Evolutionary conservation across 2,329 filamentous ascomycete genomes (phyloP), one percentile per base, ranked within the genome.

Genomic region (Phyllachora maydis): DNA sequence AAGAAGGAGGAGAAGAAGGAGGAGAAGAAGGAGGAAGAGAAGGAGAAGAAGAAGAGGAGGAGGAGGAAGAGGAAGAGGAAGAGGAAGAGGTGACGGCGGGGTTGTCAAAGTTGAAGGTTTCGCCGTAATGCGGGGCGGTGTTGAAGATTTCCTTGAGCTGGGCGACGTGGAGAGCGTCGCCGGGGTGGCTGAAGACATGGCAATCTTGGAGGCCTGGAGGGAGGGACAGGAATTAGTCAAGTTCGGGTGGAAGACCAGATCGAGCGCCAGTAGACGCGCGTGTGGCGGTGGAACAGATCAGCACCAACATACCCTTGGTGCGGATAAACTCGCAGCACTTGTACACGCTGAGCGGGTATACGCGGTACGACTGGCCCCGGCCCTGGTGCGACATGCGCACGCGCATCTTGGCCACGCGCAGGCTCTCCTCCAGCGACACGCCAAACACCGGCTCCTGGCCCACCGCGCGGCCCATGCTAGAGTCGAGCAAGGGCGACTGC

Each of bases 301-400:
- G n/a, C n/a, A n/a, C n/a, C n/a, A n/a, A 23, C 29, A 11, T 29
- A 34, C 33, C 27, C 22, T 28, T 27, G 4, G 11, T 11, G 6
- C 27, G 32, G 9, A 38, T 37, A 17, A 33, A 38, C 18, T 38
- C 34, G 29, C 30, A 35, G 22, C 31, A 37, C 15, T 37, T 38
- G 27, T 38, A 29, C 8, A 38, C 26, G 10, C 26, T 20, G 11
- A 35, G 6, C 1, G 35, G 35, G 11, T 31, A 33, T 4, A 29
- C 29, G 7, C 35, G 23, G 10, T 35, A 29, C 13, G 35, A 38
- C 4, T 30, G 33, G 14, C 27, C 26, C 12, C 22, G 26, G 2
- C 35, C 35, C 21, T 30, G 32, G 30, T 38, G 35, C 3, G 34
- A 38, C 13, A 38, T 33, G 18, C 35, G 17, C 19, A 34, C 34